These are phyloP conservation scores for Aristolochia contorta DNA, from an alignment of 164 flowering plant genomes.

Conservation along the genomic window DNA sequence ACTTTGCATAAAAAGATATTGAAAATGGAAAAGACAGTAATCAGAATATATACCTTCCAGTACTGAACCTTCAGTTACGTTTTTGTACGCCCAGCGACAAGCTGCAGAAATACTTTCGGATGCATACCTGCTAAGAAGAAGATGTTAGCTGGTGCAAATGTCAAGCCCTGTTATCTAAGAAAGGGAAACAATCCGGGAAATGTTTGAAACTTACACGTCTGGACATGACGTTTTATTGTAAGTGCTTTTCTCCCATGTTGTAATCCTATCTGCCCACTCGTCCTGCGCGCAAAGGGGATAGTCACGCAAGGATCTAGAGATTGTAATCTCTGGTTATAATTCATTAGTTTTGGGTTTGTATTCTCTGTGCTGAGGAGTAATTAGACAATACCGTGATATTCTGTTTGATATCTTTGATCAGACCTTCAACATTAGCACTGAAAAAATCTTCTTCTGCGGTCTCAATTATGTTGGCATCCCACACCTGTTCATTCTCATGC, in stretches of 20 bases:
- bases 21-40: not conserved
- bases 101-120: constrained; percentile 64
- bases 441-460: constrained; percentile 58
- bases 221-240: constrained; percentile 49
- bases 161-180: too few species aligned
- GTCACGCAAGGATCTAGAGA: not conserved
- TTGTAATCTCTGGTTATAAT: too few species aligned
- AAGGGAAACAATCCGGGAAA: not conserved
- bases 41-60: constrained; percentile 59
- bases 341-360: too few species aligned
- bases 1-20: not conserved
- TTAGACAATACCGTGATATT: constrained; percentile 52
- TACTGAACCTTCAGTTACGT: constrained; percentile 45
- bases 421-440: constrained; percentile 30
- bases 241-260: constrained; percentile 59
- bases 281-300: constrained; percentile 26
- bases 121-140: constrained; percentile 65
- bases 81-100: constrained; percentile 66
- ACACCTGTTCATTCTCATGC: constrained; percentile 37
- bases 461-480: constrained; percentile 67
- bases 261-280: constrained; percentile 56
- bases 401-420: constrained; percentile 47
- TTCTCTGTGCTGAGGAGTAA: too few species aligned
- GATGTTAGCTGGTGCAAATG: too few species aligned
- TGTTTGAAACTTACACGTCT: constrained; percentile 38